phyloP scores from a whole-genome alignment of 345 rosid genomes.

The Arabis alpina region DNA sequence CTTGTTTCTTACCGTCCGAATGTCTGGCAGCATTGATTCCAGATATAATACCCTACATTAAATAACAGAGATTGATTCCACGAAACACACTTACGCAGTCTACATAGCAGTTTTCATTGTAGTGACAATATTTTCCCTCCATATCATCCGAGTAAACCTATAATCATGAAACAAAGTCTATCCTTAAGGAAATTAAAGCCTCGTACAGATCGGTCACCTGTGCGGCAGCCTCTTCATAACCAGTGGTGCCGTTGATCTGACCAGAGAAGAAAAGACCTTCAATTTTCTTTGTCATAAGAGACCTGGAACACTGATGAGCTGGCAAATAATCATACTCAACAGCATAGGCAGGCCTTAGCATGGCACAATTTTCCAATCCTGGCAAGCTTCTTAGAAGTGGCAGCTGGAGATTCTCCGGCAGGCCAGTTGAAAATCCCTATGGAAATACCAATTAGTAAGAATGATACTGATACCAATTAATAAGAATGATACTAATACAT shows the following conservation, averaged over 20 bases:
- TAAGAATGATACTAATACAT: slow-evolving; percentile 18
- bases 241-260: slow-evolving; percentile 98
- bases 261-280: slow-evolving; percentile 99
- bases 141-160: slow-evolving; percentile 2
- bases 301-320: slow-evolving; percentile 89
- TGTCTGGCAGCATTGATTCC: slow-evolving; percentile 96
- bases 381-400: slow-evolving; percentile 98
- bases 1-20: slow-evolving; percentile 72
- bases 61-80: slow-evolving; percentile 27
- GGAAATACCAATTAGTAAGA: slow-evolving; percentile 24
- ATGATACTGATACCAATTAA: slow-evolving; percentile 3
- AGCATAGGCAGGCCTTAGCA: slow-evolving; percentile 99
- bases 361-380: slow-evolving; percentile 94
- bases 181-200: slow-evolving; percentile 25
- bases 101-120: not conserved
- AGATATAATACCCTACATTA: slow-evolving; percentile 78
- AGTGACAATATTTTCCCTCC: slow-evolving; percentile 16
- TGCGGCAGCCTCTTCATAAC: slow-evolving; percentile 99
- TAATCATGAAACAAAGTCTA: slow-evolving; percentile 20
- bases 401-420: slow-evolving; percentile 90
- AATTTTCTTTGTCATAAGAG: slow-evolving; percentile 92
- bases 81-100: slow-evolving; percentile 3
- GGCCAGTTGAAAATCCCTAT: slow-evolving; percentile 98
- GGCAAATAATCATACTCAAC: slow-evolving; percentile 98
- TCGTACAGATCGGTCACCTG: slow-evolving; percentile 58